Conservation (phyloP, 805 yeast species). For the Hanseniaspora lachancei region DNA sequence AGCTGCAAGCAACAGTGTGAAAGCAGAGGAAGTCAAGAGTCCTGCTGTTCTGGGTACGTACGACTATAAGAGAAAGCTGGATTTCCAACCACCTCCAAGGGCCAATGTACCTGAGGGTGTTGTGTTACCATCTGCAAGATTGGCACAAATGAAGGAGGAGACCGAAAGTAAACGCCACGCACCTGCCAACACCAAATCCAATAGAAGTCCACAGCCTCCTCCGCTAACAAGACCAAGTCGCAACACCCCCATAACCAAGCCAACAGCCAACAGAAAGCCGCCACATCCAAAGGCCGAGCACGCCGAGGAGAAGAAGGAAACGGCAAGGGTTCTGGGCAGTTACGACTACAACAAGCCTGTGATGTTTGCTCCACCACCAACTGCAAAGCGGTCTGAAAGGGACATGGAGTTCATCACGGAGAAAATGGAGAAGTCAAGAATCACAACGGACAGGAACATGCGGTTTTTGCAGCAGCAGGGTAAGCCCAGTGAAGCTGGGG, state of each 20-base stretch:
- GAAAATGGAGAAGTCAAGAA: slow-evolving; percentile 1
- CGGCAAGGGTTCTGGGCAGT: slow-evolving; percentile 27
- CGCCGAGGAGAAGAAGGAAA: slow-evolving; percentile 20
- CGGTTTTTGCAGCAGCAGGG: neutral
- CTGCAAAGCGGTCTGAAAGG: slow-evolving; percentile 17
- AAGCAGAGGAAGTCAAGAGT: neutral
- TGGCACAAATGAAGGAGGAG: neutral
- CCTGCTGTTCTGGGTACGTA: slow-evolving; percentile 1
- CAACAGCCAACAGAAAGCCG: neutral
- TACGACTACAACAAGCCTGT: slow-evolving; percentile 27
- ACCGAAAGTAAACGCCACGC: slow-evolving; percentile 1
- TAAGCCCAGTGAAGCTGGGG: neutral
- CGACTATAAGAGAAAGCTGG: slow-evolving; percentile 2
- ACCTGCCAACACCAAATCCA: neutral
- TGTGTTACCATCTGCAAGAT: slow-evolving; percentile 1
- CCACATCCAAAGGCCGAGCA: neutral
- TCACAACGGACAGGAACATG: neutral
- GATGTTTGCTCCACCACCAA: slow-evolving; percentile 33
- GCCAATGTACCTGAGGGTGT: slow-evolving; percentile 8
- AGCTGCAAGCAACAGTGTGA: neutral
- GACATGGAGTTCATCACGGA: slow-evolving; percentile 4
- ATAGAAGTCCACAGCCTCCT: neutral
- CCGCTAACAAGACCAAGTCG: neutral
- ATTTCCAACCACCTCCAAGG: slow-evolving; percentile 5
- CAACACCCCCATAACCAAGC: neutral